Base-by-base conservation (phyloP, 208 protist genomes). In the Trypanosoma mega region DNA sequence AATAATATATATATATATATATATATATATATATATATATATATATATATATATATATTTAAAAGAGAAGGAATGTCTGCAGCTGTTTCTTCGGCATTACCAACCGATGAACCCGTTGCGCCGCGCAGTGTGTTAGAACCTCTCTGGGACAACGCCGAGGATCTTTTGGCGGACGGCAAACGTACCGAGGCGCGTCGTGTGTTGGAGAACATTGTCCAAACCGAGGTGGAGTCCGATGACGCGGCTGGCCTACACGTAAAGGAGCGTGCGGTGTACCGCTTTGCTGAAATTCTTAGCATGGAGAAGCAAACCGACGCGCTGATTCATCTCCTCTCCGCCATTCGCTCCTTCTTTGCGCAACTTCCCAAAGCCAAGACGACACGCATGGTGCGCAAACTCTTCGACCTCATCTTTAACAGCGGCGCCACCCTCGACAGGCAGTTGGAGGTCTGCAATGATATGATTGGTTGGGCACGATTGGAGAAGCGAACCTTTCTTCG, bases 401-500 rank as follows among this genome's bases (percentile, higher is more conserved):
- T 97, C 57, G 90, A 94, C 31, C 57, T 69, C 41, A 85, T 96
- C 43, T 72, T 85, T 29, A 77, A 57, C 53, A 82, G 97, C 37
- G 90, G 90, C 24, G 84, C 93, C 18, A 78, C 92, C 20, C 54
- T 91, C 12, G 49, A 77, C 41, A 29, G 86, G 33, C 93, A 98
- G 76, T 82, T 98, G 33, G 61, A 80, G 41, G 84, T 99, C 3
- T 98, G 94, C 72, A 55, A 86, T 36, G 93, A 98, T 16, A 96
- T 82, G 27, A 98, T 99, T 41, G 80, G 90, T 20, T 99, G 98
- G 98, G 83, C 96, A 14, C 87, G 82, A 27, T 54, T 79, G 47
- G 93, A 99, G 74, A 97, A 98, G 70, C 88, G 97, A 44, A 98
- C 86, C 4, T 99, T 99, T 66, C 79, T 99, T 39, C 92, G 98